These are phyloP conservation scores for Solanum corneliomulleri DNA, from an alignment of 257 asterid genomes.

Conservation along the genomic window DNA sequence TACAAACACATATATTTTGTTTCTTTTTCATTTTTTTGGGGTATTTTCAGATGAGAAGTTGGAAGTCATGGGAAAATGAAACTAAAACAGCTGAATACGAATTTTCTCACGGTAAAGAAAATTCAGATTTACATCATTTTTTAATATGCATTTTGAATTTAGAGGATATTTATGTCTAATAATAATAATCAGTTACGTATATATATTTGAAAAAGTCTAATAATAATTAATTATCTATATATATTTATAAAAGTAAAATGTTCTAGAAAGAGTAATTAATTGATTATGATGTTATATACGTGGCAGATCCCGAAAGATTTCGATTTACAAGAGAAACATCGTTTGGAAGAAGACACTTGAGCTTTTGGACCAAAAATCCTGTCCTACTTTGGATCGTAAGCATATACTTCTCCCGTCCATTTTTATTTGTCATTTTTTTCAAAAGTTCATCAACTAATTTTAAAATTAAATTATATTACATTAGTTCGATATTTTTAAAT, in stretches of 20 bases:
- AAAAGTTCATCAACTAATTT: too few relatives aligned
- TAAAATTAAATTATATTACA: too few relatives aligned
- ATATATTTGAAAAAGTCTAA: background rate
- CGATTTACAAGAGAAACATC: constrained; percentile 90
- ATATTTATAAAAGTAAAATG: background rate
- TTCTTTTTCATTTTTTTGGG: background rate
- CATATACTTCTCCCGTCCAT: background rate
- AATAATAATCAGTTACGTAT: background rate
- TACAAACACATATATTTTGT: background rate
- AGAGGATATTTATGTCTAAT: background rate
- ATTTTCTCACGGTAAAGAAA: constrained; percentile 55
- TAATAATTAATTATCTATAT: background rate
- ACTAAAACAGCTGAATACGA: constrained; percentile 66
- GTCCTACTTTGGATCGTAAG: constrained; percentile 83
- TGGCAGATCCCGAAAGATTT: constrained; percentile 81
- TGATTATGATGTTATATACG: background rate
- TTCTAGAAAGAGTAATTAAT: background rate
- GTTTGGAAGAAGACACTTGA: constrained; percentile 89
- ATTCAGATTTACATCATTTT: background rate
- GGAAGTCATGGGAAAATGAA: constrained; percentile 86
- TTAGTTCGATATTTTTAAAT: too few relatives aligned
- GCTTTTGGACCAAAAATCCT: constrained; percentile 77
- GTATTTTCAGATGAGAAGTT: constrained; percentile 56
- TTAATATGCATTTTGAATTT: background rate
- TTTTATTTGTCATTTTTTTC: too few relatives aligned